Evolutionary conservation across 2,329 filamentous ascomycete genomes (phyloP).

Genomic region (Aspergillus sp.): DNA sequence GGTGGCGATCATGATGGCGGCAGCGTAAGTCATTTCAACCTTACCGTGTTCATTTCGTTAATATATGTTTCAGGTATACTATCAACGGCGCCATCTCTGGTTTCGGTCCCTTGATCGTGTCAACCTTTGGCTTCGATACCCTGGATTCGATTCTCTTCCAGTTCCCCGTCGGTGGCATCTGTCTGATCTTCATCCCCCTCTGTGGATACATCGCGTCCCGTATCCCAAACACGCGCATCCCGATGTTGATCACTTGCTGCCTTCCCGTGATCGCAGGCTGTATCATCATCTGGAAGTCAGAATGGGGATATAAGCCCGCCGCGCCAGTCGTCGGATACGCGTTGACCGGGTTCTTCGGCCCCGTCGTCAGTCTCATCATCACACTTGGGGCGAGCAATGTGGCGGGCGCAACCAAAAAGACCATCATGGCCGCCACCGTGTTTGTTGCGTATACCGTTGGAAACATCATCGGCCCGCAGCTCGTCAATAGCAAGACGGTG

Average conservation of each 20-base stretch:
- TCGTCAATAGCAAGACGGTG: constrained; percentile 67
- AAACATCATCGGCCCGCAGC: constrained; percentile 73
- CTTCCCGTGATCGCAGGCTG: constrained; percentile 74
- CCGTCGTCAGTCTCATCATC: constrained; percentile 64
- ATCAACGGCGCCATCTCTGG: constrained; percentile 70
- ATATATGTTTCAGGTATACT: constrained; percentile 53
- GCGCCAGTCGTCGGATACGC: constrained; percentile 70
- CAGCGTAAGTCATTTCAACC: constrained; percentile 45
- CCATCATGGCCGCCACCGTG: constrained; percentile 69
- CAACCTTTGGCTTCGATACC: constrained; percentile 65
- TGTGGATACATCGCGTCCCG: constrained; percentile 64
- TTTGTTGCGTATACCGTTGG: constrained; percentile 75
- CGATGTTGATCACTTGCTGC: constrained; percentile 65
- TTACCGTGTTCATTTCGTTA: background rate
- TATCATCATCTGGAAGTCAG: constrained; percentile 69
- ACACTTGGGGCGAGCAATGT: constrained; percentile 65
- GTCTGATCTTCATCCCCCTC: constrained; percentile 63
- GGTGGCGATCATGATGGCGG: constrained; percentile 66
- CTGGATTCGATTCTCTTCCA: constrained; percentile 70
- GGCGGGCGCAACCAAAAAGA: constrained; percentile 75
- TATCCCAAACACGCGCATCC: constrained; percentile 62
- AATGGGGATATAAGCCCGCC: constrained; percentile 63
- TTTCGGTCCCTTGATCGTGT: constrained; percentile 70
- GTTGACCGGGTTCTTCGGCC: constrained; percentile 71
- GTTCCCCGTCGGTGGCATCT: constrained; percentile 71